A percentile compares a stretch with the other conserved stretches of the same genome.
phyloP scores from a whole-genome alignment of 1,284 basidiomycete genomes.

The Pascua guehoae region DNA sequence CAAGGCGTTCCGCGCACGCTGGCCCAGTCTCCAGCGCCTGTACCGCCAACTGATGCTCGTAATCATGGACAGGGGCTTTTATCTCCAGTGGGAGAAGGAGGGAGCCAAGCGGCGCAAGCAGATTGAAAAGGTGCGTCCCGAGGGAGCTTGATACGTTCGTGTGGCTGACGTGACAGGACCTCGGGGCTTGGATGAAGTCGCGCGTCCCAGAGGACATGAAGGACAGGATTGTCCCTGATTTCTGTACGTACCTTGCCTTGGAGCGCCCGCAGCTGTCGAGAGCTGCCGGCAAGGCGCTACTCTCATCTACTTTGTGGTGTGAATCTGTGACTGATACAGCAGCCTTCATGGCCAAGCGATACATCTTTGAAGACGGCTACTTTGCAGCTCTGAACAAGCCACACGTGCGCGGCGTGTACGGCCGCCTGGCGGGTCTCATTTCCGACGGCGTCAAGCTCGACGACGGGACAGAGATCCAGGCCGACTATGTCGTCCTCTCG shows the following conservation, averaged over 20 bases:
- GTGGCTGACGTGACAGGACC: background rate
- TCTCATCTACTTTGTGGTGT: background rate
- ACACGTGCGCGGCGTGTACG: slow-evolving; percentile 23
- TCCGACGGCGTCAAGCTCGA: slow-evolving; percentile 13
- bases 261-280: too few relatives aligned
- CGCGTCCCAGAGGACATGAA: slow-evolving; percentile 8
- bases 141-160: too few relatives aligned
- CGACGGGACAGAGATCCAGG: slow-evolving; percentile 16
- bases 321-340: background rate
- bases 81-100: slow-evolving; percentile 15
- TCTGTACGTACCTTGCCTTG: background rate
- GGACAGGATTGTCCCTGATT: slow-evolving; percentile 2
- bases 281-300: too few relatives aligned
- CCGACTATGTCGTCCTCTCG: slow-evolving; percentile 22
- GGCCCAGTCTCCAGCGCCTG: slow-evolving; percentile 11
- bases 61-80: slow-evolving; percentile 10
- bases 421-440: slow-evolving; percentile 1
- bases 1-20: slow-evolving; percentile 5
- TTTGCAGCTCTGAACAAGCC: slow-evolving; percentile 23
- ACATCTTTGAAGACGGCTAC: slow-evolving; percentile 28
- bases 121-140: slow-evolving; percentile 2
- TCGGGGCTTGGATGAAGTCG: slow-evolving; percentile 12
- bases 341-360: slow-evolving; percentile 29
- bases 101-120: slow-evolving; percentile 3
- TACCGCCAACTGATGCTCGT: slow-evolving; percentile 13